A percentile compares a stretch with the other conserved stretches of the same genome.
Evolutionary conservation across 2,329 filamentous ascomycete species (phyloP).

Genomic region (Verticillium nubilum): DNA sequence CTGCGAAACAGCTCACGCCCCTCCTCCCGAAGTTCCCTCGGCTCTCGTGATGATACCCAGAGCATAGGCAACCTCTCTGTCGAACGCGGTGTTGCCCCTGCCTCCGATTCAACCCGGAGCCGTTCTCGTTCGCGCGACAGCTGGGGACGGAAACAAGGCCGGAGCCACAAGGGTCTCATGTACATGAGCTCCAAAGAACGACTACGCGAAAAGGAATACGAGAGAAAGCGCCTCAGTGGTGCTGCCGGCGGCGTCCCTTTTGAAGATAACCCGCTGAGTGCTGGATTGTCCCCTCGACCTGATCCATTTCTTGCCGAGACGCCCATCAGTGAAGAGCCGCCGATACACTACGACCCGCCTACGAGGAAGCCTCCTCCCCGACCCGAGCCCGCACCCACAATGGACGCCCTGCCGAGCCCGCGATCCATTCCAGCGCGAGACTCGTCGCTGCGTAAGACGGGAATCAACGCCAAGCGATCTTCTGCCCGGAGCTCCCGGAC

Average conservation of each 20-base stretch:
- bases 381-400: not conserved
- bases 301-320: slow-evolving; percentile 48
- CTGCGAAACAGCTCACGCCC: slow-evolving; percentile 53
- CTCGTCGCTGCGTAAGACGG: slow-evolving; percentile 57
- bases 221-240: slow-evolving; percentile 51
- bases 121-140: slow-evolving; percentile 54
- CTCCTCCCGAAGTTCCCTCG: slow-evolving; percentile 51
- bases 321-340: slow-evolving; percentile 50
- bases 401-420: slow-evolving; percentile 29
- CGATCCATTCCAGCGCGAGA: slow-evolving; percentile 60
- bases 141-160: slow-evolving; percentile 53
- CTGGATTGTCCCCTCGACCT: slow-evolving; percentile 25
- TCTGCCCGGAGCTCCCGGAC: slow-evolving; percentile 44
- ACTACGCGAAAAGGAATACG: slow-evolving; percentile 55
- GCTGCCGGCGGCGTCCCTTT: slow-evolving; percentile 27
- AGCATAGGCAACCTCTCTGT: slow-evolving; percentile 62
- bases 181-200: slow-evolving; percentile 71
- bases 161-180: slow-evolving; percentile 55
- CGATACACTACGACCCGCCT: slow-evolving; percentile 19
- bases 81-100: slow-evolving; percentile 47
- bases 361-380: slow-evolving; percentile 2
- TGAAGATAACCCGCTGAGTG: slow-evolving; percentile 20
- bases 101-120: slow-evolving; percentile 37
- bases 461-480: slow-evolving; percentile 46
- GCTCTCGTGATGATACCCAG: slow-evolving; percentile 50